phyloP scores from a whole-genome alignment of 78 protist genomes.

The Polysphondylium violaceum region DNA sequence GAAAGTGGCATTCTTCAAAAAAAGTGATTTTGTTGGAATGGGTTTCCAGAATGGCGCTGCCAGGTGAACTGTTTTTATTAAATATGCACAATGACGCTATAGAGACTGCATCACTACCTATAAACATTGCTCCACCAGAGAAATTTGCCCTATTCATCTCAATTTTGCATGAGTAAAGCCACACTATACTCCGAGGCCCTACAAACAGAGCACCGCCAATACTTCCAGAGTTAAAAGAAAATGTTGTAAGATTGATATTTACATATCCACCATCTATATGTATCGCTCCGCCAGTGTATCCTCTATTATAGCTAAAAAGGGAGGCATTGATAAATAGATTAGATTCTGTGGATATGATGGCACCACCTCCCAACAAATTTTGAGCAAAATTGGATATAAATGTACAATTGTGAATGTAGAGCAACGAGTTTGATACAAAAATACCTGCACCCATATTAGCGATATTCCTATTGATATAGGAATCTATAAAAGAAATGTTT shows the following conservation, averaged over 20 bases:
- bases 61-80: not conserved
- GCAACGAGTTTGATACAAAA: too few relatives aligned
- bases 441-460: not conserved
- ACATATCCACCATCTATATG: constrained; percentile 13
- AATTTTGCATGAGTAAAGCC: not conserved
- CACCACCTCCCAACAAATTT: constrained; percentile 22
- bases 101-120: not conserved
- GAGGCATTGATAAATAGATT: not conserved
- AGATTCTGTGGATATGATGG: not conserved
- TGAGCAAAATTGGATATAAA: not conserved
- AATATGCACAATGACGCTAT: not conserved
- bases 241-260: not conserved
- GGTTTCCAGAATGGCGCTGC: not conserved
- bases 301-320: not conserved
- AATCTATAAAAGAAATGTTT: not conserved
- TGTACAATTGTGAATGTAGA: not conserved
- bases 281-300: constrained; percentile 4
- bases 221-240: not conserved
- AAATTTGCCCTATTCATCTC: not conserved
- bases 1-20: not conserved
- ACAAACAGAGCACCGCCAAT: not conserved
- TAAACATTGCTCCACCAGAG: constrained; percentile 14
- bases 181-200: not conserved
- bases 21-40: not conserved
- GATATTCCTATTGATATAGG: not conserved